Evolutionary conservation across 371 early-diverging fungal genomes (phyloP), one percentile per base, ranked within the genome.

Genomic region (Zancudomyces culisetae): DNA sequence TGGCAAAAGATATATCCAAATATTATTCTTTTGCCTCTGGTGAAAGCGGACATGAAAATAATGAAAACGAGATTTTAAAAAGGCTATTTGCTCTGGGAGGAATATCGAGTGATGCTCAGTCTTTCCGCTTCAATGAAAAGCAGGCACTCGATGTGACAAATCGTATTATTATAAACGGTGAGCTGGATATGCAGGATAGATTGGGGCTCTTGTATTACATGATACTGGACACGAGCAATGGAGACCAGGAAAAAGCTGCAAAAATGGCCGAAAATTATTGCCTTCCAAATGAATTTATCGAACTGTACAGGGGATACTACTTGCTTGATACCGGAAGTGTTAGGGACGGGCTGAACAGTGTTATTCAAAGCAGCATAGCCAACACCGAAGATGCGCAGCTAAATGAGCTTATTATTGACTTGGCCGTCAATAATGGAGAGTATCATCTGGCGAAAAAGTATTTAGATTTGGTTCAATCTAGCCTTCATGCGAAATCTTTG

Each of bases 331-430:
- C 66, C 19, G 59, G 46, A 0, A 55, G 61, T 27, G 55, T 53
- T 1, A 45, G 45, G 3, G 52, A 43, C 4, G 50, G 50, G 18
- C 13, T 49, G 4, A 12, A n/a, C n/a, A n/a, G n/a, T n/a, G n/a
- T n/a, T n/a, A n/a, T n/a, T n/a, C n/a, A n/a, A n/a, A n/a, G n/a
- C n/a, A n/a, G n/a, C n/a, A n/a, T n/a, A n/a, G n/a, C n/a, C n/a
- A n/a, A n/a, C n/a, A n/a, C n/a, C n/a, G n/a, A n/a, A 13, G 55
- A 60, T 21, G 67, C 67, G 6, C 68, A 67, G 55, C 66, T 67
- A 67, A 54, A 67, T 20, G 35, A 55, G 45, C 59, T 63, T 42
- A 53, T 67, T 23, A 51, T 67, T 26, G 42, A 50, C n/a, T 49
- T 60, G 0, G 54, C 68, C 0, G 59, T 58, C 1, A 43, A 52